These are phyloP conservation scores for Mortierella sp. DNA, from an alignment of 371 early-diverging fungal genomes.

Conservation along the genomic window DNA sequence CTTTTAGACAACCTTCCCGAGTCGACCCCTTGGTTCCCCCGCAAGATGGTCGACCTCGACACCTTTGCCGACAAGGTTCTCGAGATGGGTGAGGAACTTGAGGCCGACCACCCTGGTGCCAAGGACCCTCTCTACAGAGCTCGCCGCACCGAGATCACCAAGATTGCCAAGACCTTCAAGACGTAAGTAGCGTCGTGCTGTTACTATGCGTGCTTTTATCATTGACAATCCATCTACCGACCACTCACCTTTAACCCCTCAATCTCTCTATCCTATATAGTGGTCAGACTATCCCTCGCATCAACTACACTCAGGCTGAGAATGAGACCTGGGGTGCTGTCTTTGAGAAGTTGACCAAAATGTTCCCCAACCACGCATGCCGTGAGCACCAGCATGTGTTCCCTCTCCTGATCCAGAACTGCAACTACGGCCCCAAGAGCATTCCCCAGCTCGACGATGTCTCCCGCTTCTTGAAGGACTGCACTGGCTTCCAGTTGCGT, in stretches of 20 bases:
- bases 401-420: constrained; percentile 92
- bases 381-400: constrained; percentile 92
- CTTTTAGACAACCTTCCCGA: constrained; percentile 32
- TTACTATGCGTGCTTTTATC: not conserved
- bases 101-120: constrained; percentile 96
- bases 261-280: constrained; percentile 17
- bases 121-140: constrained; percentile 87
- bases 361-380: constrained; percentile 92
- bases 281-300: constrained; percentile 85
- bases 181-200: constrained; percentile 55
- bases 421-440: constrained; percentile 85
- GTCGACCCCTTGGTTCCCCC: constrained; percentile 93
- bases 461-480: constrained; percentile 94
- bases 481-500: constrained; percentile 95
- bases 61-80: constrained; percentile 93
- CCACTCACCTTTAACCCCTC: not conserved
- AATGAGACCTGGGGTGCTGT: constrained; percentile 90
- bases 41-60: constrained; percentile 93
- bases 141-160: constrained; percentile 88
- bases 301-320: constrained; percentile 88
- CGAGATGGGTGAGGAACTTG: constrained; percentile 92
- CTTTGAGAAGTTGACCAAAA: constrained; percentile 76
- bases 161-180: constrained; percentile 85
- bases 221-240: not conserved
- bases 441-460: constrained; percentile 94